Evolutionary conservation across 2,329 filamentous ascomycete species (phyloP), one percentile per base, ranked within the genome.

Genomic region (Talaromyces sp.): DNA sequence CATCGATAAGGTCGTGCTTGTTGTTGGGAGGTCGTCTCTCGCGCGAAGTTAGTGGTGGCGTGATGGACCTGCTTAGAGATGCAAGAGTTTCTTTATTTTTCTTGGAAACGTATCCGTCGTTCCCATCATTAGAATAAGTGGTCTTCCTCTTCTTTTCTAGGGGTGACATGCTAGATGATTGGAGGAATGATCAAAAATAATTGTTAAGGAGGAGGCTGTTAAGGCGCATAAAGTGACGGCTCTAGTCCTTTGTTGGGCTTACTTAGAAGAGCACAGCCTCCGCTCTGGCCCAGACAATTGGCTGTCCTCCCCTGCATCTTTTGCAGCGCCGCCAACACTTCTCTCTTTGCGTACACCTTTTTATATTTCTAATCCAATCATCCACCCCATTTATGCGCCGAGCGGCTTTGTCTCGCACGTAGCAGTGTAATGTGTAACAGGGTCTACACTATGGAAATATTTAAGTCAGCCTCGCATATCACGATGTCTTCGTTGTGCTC

Each of bases 21-120:
- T n/a, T 15, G 3, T 22, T 41, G 10, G 27, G 3, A 47, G 52
- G n/a, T 17, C 13, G 35, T 41, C 27, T 19, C 15, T 45, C 39
- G 64, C 68, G 19, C 66, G 49, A 11, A 62, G 67, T 43, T n/a
- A 67, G 64, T 50, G 72, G 70, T 3, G 72, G 72, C 3, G 73
- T 75, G 54, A 77, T 73, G 15, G 72, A 69, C 61, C 74, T 73
- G 49, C 62, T 71, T 6, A 77, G 69, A 22, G 75, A 77, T 54
- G 63, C 64, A 25, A 77, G 65, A 13, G 63, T 45, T 8, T 25
- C 45, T 43, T 25, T 63, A 27, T 47, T 52, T 39, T 41, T 19
- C n/a, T 43, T 49, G 4, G 10, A 15, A 1, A 2, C 41, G 25
- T 33, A 9, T 25, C 22, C 8, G 3, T 31, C 59, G 2, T 37